Evolutionary conservation across 1,139 yeast genomes (phyloP), one percentile per base, ranked within the genome.

Genomic region (Lodderomyces oxycetoniae): DNA sequence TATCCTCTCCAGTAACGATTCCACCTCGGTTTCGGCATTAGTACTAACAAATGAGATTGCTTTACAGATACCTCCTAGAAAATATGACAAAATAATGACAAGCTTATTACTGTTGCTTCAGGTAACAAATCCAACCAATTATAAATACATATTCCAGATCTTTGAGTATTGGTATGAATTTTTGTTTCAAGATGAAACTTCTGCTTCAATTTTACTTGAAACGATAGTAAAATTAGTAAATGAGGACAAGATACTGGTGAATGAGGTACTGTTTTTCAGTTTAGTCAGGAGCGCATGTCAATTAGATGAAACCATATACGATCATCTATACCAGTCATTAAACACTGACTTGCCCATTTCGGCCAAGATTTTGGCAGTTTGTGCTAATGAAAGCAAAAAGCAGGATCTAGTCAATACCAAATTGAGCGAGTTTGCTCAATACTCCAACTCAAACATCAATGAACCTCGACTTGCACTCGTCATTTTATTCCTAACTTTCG

Each of bases 401-500:
- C 41, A 45, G 3, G 49, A 46, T 2, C 58, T 62, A 15, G 55
- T 72, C 15, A 44, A 45, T 3, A 44, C 43, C 2, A 49, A 60
- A 20, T 63, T 68, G 32, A 31, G 43, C 2, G 62, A 62, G 26
- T 52, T 72, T 3, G 55, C 50, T 8, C 38, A 49, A 7, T 52
- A 57, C 30, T 46, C 50, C 7, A 39, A 55, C 3, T 51, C 53
- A 5, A 40, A 42, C 14, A 37, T 35, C n/a, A 37, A 43, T 10
- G 36, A 38, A 11, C 44, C 47, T 13, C 39, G 44, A 11, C 40
- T 60, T 16, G 44, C 58, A 9, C 63, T 61, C 38, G 53, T 49
- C 35, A 58, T 59, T 38, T 67, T 49, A 36, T 72, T 68, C 31
- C 51, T 77, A 33, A 81, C 79, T 3, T 63, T 65, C 39, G 71